phyloP scores from a whole-genome alignment of 345 rosid species.

The Salix exigua region DNA sequence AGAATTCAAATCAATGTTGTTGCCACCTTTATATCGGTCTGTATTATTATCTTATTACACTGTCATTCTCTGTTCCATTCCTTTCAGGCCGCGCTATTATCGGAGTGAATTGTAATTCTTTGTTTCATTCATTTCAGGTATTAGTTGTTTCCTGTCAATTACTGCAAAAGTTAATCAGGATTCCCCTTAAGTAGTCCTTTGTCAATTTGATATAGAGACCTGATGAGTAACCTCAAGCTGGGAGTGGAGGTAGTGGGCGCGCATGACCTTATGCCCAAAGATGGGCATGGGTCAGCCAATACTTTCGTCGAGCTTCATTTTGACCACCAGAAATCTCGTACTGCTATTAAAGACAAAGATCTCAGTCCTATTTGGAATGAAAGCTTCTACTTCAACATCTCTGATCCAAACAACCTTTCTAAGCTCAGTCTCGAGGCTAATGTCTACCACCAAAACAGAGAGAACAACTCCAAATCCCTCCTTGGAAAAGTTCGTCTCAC shows the following conservation, averaged over 20 bases:
- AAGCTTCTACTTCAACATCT: conserved; percentile 72
- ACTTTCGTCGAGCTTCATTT: conserved; percentile 79
- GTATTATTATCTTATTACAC: background rate
- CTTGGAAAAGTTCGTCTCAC: conserved; percentile 70
- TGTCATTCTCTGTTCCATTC: background rate
- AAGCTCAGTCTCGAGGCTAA: conserved; percentile 59
- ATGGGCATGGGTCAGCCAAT: conserved; percentile 40
- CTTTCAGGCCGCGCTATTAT: conserved; percentile 14
- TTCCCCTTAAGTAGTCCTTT: background rate
- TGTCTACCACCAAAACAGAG: conserved; percentile 43
- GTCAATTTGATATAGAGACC: background rate
- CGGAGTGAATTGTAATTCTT: background rate
- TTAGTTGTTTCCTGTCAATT: conserved; percentile 7
- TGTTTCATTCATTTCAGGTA: conserved; percentile 22
- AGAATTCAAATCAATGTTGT: background rate
- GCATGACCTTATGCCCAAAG: conserved; percentile 58
- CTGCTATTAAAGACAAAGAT: conserved; percentile 60
- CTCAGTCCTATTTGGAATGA: conserved; percentile 82
- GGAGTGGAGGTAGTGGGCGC: conserved; percentile 86
- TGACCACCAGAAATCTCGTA: conserved; percentile 66
- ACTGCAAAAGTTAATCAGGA: conserved; percentile 2
- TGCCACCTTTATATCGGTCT: background rate
- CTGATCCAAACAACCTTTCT: conserved; percentile 53
- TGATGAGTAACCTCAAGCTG: conserved; percentile 71
- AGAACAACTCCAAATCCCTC: conserved; percentile 41